Evolutionary conservation across 75 land plant genomes (phyloP).

Genomic region (Cupressus sempervirens): DNA sequence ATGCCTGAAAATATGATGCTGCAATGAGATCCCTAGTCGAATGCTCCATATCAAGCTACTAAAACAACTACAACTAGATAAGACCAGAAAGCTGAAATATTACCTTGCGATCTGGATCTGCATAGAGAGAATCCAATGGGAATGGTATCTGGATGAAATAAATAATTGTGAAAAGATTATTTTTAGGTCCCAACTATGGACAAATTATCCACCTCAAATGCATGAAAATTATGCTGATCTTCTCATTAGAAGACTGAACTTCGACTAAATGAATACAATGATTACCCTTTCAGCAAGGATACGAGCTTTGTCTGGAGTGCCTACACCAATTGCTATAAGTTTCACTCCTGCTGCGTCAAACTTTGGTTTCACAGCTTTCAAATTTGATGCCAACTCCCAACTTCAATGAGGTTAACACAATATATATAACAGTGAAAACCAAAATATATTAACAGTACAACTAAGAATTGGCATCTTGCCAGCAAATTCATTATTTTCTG

Average conservation of each 20-base stretch:
- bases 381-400: slow-evolving; percentile 77
- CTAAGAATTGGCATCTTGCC: not conserved
- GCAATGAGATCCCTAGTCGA: not conserved
- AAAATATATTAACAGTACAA: not conserved
- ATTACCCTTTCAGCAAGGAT: slow-evolving; percentile 71
- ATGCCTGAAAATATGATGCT: slow-evolving; percentile 47
- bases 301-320: slow-evolving; percentile 74
- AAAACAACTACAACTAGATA: not conserved
- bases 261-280: not conserved
- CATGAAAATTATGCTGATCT: not conserved
- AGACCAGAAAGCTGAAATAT: not conserved
- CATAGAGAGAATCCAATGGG: slow-evolving; percentile 75
- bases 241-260: not conserved
- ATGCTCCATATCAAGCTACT: not conserved
- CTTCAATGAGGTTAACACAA: slow-evolving; percentile 27
- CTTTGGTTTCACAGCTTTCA: slow-evolving; percentile 59
- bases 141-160: slow-evolving; percentile 58
- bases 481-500: too few relatives aligned
- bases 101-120: slow-evolving; percentile 83
- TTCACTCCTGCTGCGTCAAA: slow-evolving; percentile 79
- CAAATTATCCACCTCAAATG: not conserved
- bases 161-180: not conserved
- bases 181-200: slow-evolving; percentile 1
- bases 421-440: not conserved
- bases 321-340: slow-evolving; percentile 78